Evolutionary conservation across 495 filamentous ascomycete genomes (phyloP).

Genomic region (Lophiostoma macrostomum): DNA sequence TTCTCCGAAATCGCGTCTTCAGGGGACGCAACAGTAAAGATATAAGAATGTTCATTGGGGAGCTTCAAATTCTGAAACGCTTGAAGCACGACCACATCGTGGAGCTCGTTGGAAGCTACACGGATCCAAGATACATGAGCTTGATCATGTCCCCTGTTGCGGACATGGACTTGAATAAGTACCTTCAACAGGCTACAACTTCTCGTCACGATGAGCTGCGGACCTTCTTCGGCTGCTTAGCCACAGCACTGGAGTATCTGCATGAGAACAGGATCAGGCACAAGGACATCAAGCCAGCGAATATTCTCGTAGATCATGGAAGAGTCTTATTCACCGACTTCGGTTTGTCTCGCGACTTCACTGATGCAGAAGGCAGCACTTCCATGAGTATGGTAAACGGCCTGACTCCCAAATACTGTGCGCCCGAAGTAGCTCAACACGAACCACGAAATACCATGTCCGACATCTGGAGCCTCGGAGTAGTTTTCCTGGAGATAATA

Average conservation of each 20-base stretch:
- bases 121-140: conserved; percentile 36
- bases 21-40: conserved; percentile 1
- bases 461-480: conserved; percentile 47
- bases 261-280: conserved; percentile 42
- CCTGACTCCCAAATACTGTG: conserved; percentile 34
- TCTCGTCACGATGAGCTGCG: conserved; percentile 16
- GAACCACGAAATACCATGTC: conserved; percentile 33
- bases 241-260: conserved; percentile 40
- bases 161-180: conserved; percentile 34
- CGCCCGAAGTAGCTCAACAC: conserved; percentile 39
- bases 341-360: conserved; percentile 40
- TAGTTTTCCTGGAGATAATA: conserved; percentile 46
- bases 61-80: conserved; percentile 25
- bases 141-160: conserved; percentile 41
- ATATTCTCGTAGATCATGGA: conserved; percentile 42
- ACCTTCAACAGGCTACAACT: background rate
- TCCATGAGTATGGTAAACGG: conserved; percentile 27
- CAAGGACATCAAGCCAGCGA: conserved; percentile 47
- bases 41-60: conserved; percentile 14
- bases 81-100: conserved; percentile 26
- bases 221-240: conserved; percentile 45
- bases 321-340: conserved; percentile 45
- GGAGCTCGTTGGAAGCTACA: conserved; percentile 36
- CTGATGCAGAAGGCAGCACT: conserved; percentile 29
- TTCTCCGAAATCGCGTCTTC: conserved; percentile 11